Evolutionary conservation across 345 rosid species (phyloP).

Genomic region (Psidium guajava): DNA sequence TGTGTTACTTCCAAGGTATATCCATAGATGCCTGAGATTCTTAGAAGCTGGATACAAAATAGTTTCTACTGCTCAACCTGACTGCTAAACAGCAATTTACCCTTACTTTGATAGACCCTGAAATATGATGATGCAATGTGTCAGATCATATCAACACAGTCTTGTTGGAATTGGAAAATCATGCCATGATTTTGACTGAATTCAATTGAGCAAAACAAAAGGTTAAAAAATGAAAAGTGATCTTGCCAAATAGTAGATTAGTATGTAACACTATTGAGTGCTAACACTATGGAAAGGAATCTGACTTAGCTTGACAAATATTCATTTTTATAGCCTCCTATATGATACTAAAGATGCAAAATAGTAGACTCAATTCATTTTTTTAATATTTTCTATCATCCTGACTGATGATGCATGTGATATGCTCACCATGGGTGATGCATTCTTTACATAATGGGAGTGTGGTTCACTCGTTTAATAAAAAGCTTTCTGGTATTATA

Average conservation of each 20-base stretch:
- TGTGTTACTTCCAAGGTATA: not conserved
- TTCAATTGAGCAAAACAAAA: not conserved
- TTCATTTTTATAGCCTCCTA: not conserved
- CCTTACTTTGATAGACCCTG: not conserved
- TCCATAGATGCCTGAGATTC: not conserved
- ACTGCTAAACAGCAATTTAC: not conserved
- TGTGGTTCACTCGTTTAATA: not conserved
- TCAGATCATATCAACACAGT: not conserved
- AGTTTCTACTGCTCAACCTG: not conserved
- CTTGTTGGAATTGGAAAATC: not conserved
- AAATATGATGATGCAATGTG: not conserved
- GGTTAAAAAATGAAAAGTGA: not conserved
- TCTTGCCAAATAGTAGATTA: not conserved
- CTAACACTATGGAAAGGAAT: not conserved
- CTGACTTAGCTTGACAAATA: not conserved
- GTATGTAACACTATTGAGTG: not conserved
- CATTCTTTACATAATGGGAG: not conserved
- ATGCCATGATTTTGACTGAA: not conserved
- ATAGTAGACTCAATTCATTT: not conserved
- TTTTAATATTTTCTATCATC: not conserved
- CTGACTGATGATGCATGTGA: not conserved
- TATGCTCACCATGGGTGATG: not conserved
- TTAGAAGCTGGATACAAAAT: not conserved
- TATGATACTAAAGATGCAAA: not conserved
- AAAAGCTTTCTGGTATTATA: constrained; percentile 12